Evolutionary conservation across 495 filamentous ascomycete species (phyloP), one percentile per base, ranked within the genome.

Genomic region (Hypoxylon perforatum): DNA sequence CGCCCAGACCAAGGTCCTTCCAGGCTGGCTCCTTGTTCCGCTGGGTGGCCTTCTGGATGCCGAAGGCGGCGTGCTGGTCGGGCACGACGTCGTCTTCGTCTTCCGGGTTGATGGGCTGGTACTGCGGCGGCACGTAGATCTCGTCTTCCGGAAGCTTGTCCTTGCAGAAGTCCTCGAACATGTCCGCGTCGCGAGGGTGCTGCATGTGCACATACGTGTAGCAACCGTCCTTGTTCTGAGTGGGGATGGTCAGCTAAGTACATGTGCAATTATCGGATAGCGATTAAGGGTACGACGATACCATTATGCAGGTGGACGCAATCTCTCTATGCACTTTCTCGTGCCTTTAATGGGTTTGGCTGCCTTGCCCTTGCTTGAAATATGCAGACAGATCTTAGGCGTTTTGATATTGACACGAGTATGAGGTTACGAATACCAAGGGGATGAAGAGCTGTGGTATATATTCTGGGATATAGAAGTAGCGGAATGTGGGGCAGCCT

Each of bases 1-100:
- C 88, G 41, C 84, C 82, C 28, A 97, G 76, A 0, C 93, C 92
- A 11, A 97, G 73, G 80, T 97, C 95, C 71, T 91, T 88, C 95
- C 94, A 97, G 3, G 89, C 87, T 2, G 87, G 80, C 78, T 94
- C 93, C 52, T 83, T 80, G 65, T 77, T 78, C 50, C 84, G 85
- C 79, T 91, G 88, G 64, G 88, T 97, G 0, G 94, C 95, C 68
- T 93, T 86, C 69, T 90, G 85, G 70, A 99, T 97, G 1, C 95
- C 95, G 78, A 97, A 99, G 5, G 95, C 95, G 1, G 95, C 94
- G 77, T 99, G 95, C 81, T 97, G 93, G 71, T 98, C 93, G 0
- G 95, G 95, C 10, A 99, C 94, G 3, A 99, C 91, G 65, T 98
- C 95, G 70, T 99, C 95, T 78, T 99, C 95, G 74, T 99, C 95